Conservation (phyloP, 176 grass and related monocot species). For the Lolium rigidum region DNA sequence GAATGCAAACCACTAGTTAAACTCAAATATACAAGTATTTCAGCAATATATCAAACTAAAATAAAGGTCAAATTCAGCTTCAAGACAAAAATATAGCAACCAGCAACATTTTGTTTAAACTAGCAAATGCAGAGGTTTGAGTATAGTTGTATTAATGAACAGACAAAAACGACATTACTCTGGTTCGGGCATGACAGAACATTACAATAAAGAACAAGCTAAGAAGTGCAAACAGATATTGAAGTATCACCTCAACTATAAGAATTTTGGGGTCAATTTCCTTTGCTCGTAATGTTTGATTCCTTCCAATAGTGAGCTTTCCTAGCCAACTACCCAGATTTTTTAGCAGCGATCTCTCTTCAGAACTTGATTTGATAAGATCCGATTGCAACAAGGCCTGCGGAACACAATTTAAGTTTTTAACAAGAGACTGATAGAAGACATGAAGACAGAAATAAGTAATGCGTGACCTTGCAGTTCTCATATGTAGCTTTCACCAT, state of each 20-base stretch:
- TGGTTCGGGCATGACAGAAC: background rate
- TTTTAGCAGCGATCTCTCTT: conserved; percentile 95
- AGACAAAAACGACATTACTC: conserved; percentile 10
- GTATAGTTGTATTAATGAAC: conserved; percentile 24
- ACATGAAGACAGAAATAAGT: background rate
- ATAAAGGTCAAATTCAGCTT: conserved; percentile 5
- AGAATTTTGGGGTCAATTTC: conserved; percentile 97
- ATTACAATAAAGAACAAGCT: conserved; percentile 38
- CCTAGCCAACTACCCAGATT: conserved; percentile 99
- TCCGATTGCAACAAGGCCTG: conserved; percentile 89
- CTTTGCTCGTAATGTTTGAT: conserved; percentile 86
- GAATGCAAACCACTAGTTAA: conserved; percentile 6
- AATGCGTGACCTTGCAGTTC: conserved; percentile 87
- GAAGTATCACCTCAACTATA: conserved; percentile 76
- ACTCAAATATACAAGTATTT: background rate
- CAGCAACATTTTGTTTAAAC: background rate
- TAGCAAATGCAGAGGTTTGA: conserved; percentile 20
- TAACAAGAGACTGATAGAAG: conserved; percentile 9
- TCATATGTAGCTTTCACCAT: conserved; percentile 94
- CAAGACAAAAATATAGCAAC: conserved; percentile 4
- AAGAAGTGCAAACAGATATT: background rate
- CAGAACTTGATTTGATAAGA: conserved; percentile 98
- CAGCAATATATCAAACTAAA: background rate
- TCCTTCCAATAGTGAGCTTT: conserved; percentile 96
- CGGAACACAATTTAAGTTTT: conserved; percentile 11